A percentile compares a stretch with the other conserved stretches of the same genome.
These are phyloP conservation scores for Cynara cardunculus DNA, from an alignment of 129 eudicot species.

Conservation along the genomic window DNA sequence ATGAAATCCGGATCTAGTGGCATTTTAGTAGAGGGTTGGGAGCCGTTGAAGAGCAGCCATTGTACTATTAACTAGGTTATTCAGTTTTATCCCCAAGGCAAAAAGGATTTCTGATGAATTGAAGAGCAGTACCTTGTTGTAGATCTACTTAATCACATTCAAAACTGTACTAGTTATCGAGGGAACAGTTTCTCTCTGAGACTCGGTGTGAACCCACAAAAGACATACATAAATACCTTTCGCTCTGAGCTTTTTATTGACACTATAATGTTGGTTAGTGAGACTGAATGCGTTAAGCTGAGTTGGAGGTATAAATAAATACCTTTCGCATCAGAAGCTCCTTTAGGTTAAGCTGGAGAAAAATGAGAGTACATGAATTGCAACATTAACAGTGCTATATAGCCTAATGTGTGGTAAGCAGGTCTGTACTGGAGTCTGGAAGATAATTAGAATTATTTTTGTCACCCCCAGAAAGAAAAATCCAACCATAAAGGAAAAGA, in stretches of 20 bases:
- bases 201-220: neutral
- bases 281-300: neutral
- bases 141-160: neutral
- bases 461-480: neutral
- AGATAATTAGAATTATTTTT: neutral
- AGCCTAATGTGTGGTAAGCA: too few relatives aligned
- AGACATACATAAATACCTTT: neutral
- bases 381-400: neutral
- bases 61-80: neutral
- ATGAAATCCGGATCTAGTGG: neutral
- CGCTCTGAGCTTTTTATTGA: neutral
- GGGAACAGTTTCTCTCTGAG: neutral
- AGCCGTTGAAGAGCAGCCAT: neutral
- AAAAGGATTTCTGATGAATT: neutral
- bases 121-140: neutral
- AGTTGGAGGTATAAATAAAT: neutral
- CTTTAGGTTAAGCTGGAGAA: neutral
- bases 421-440: neutral
- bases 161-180: neutral
- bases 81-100: neutral
- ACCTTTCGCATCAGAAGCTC: neutral
- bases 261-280: neutral
- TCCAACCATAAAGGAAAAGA: neutral
- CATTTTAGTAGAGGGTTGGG: slow-evolving; percentile 4
- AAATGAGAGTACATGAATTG: neutral